A percentile compares a stretch with the other conserved stretches of the same genome.
These are phyloP conservation scores for Pseudofabraea citricarpa DNA, from an alignment of 2,329 filamentous ascomycete species.

Conservation along the genomic window DNA sequence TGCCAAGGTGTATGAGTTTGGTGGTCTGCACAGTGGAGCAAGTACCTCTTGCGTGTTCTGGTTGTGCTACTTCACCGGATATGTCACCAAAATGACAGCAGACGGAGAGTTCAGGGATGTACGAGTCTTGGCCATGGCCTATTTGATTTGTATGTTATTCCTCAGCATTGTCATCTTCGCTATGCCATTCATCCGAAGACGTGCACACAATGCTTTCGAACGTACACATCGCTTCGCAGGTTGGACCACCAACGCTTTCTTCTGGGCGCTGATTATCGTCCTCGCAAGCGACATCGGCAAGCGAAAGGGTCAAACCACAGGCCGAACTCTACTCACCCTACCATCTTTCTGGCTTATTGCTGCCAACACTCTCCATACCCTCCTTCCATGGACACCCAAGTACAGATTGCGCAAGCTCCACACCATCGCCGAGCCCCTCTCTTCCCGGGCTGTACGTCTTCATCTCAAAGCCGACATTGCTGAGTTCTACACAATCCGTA, in stretches of 20 bases:
- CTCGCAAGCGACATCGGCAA: slow-evolving; percentile 13
- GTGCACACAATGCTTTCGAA: slow-evolving; percentile 51
- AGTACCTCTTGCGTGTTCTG: slow-evolving; percentile 40
- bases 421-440: slow-evolving; percentile 31
- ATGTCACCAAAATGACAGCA: slow-evolving; percentile 4
- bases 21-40: slow-evolving; percentile 45
- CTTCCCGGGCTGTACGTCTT: slow-evolving; percentile 43
- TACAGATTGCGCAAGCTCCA: slow-evolving; percentile 50
- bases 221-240: slow-evolving; percentile 50
- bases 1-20: slow-evolving; percentile 45
- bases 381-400: slow-evolving; percentile 54
- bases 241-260: slow-evolving; percentile 45
- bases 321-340: slow-evolving; percentile 8
- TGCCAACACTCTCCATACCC: slow-evolving; percentile 44
- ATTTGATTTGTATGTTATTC: not conserved
- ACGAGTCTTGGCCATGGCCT: not conserved
- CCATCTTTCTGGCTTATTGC: slow-evolving; percentile 54
- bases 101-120: not conserved
- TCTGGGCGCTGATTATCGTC: slow-evolving; percentile 44
- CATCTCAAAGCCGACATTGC: slow-evolving; percentile 43
- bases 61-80: slow-evolving; percentile 33
- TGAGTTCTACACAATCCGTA: slow-evolving; percentile 38
- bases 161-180: slow-evolving; percentile 34
- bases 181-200: slow-evolving; percentile 43
- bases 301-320: not conserved